A percentile compares a stretch with the other conserved stretches of the same genome.
Evolutionary conservation across 1,284 basidiomycete species (phyloP).

Genomic region (Sutorius eximius): DNA sequence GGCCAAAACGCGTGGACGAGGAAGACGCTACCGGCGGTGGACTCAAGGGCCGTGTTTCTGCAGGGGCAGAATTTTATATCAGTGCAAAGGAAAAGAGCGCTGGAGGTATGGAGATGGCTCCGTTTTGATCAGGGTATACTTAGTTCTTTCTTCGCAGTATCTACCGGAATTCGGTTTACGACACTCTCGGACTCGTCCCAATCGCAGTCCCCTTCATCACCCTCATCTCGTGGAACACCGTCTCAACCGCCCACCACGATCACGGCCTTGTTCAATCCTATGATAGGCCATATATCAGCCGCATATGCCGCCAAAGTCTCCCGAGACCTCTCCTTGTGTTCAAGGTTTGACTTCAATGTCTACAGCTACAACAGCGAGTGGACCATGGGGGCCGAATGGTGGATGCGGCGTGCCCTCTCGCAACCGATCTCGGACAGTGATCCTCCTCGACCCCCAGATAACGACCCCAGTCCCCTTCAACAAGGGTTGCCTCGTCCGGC

Average conservation of each 20-base stretch:
- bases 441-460: neutral
- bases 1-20: conserved; percentile 74
- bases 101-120: conserved; percentile 56
- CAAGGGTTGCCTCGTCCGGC: conserved; percentile 9
- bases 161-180: conserved; percentile 90
- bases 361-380: conserved; percentile 97
- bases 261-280: conserved; percentile 93
- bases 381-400: conserved; percentile 94
- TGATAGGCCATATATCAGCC: conserved; percentile 91
- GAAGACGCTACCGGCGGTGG: conserved; percentile 90
- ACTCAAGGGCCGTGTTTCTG: conserved; percentile 83
- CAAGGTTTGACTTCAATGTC: conserved; percentile 94
- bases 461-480: conserved; percentile 4
- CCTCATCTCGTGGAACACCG: conserved; percentile 36
- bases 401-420: conserved; percentile 59
- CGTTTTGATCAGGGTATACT: neutral
- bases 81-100: conserved; percentile 92
- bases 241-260: conserved; percentile 89
- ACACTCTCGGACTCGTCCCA: conserved; percentile 79
- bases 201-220: conserved; percentile 40
- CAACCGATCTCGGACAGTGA: conserved; percentile 18
- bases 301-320: conserved; percentile 91
- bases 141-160: conserved; percentile 54
- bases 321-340: conserved; percentile 83
- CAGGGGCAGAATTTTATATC: conserved; percentile 93